Evolutionary conservation across 768 basidiomycete species (phyloP), one percentile per base, ranked within the genome.

Genomic region (Trametes gibbosa): DNA sequence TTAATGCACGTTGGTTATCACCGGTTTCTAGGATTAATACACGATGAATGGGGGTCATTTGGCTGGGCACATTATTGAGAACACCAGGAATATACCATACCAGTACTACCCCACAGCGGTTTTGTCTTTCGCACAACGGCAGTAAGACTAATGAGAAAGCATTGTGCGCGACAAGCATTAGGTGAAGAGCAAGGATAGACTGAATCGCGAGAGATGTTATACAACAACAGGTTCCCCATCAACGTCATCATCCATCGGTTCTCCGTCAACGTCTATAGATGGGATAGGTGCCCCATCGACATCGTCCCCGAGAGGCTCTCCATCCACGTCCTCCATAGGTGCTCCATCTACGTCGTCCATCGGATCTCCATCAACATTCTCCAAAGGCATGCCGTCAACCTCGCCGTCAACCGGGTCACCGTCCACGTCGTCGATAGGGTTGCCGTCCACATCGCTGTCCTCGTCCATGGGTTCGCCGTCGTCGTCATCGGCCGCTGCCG

Each of bases 401-500:
- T 74, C 71, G 56, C 75, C 75, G 52, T 78, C 77, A 53, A 81
- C 69, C 2, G 79, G 76, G 37, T 72, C 76, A 0, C 79, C 81
- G 62, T 78, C 78, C 2, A 77, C 58, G 61, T 80, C 81, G 39
- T 77, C 77, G 23, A 80, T 70, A 2, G 81, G 77, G 59, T 77
- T 76, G 13, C 84, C 86, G 49, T 84, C 84, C 27, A 82, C 68
- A 58, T 82, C 79, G 48, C 75, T 78, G 40, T 75, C 76, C 35
- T 74, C 75, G 49, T 76, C 76, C 76, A 72, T 76, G 65, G 72
- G 74, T 23, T 68, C 69, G 8, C 72, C 79, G 63, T 79, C 79
- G 63, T 79, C 78, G 39, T 76, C 76, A 16, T 74, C 75, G 13
- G 53, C 63, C 35, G 65, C 74, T 35, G 65, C 63, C 42, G 71